Conservation (phyloP, 2,329 filamentous ascomycete genomes). For the Boeremia lycopersici region DNA sequence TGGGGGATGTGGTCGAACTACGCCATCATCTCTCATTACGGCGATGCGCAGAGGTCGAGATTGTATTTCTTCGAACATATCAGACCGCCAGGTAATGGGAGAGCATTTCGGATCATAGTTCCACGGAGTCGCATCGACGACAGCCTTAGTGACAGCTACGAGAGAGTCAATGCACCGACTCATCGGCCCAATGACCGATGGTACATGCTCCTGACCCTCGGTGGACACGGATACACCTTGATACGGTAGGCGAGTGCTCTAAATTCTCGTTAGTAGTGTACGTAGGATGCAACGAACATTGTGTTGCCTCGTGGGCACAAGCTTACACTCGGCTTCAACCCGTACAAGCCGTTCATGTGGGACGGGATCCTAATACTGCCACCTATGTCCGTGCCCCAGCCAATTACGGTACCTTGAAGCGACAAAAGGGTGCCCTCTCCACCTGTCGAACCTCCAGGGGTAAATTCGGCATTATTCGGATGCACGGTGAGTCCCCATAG, state of each 20-base stretch:
- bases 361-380: constrained; percentile 65
- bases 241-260: constrained; percentile 65
- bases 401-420: constrained; percentile 59
- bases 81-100: constrained; percentile 61
- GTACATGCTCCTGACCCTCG: constrained; percentile 68
- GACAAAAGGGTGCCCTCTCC: constrained; percentile 64
- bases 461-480: constrained; percentile 61
- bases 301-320: background rate
- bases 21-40: constrained; percentile 58
- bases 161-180: constrained; percentile 60
- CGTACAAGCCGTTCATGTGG: constrained; percentile 65
- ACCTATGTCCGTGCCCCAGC: constrained; percentile 65
- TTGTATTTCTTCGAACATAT: constrained; percentile 50
- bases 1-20: constrained; percentile 62
- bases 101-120: constrained; percentile 59
- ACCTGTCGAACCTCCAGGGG: constrained; percentile 63
- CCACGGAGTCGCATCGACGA: constrained; percentile 60
- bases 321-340: constrained; percentile 56
- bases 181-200: constrained; percentile 67
- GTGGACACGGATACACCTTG: constrained; percentile 65
- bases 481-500: constrained; percentile 65
- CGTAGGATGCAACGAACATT: too few species aligned
- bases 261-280: background rate
- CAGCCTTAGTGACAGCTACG: constrained; percentile 54
- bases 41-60: constrained; percentile 57